Percentiles rank a stretch among this genome's conserved stretches.
Conservation (phyloP, 2,329 filamentous ascomycete species). For the Xylaria sp. region DNA sequence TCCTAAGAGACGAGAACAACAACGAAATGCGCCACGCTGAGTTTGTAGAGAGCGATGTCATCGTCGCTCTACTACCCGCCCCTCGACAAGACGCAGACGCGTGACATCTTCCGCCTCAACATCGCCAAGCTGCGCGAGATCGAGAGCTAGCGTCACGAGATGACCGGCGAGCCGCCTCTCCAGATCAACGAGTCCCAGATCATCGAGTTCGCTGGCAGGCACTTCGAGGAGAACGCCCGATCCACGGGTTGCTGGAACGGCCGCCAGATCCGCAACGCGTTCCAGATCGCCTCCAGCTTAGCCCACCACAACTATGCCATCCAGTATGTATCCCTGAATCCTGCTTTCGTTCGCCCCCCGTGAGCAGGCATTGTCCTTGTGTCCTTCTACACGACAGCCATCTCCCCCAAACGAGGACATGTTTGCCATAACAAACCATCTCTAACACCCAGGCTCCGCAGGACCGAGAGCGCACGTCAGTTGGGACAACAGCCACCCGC, state of each 20-base stretch:
- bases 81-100: slow-evolving; percentile 53
- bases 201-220: slow-evolving; percentile 52
- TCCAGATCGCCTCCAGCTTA: slow-evolving; percentile 52
- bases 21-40: slow-evolving; percentile 53
- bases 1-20: slow-evolving; percentile 46
- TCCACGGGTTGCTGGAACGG: slow-evolving; percentile 50
- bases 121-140: slow-evolving; percentile 53
- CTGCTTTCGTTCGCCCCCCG: neutral
- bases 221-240: slow-evolving; percentile 49
- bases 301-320: slow-evolving; percentile 53
- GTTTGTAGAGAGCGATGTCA: slow-evolving; percentile 57
- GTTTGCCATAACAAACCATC: neutral
- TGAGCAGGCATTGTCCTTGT: too few relatives aligned
- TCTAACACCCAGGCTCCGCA: neutral
- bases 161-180: slow-evolving; percentile 52
- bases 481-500: slow-evolving; percentile 51
- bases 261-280: slow-evolving; percentile 52
- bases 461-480: slow-evolving; percentile 46
- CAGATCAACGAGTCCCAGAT: slow-evolving; percentile 52
- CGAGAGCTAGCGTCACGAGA: slow-evolving; percentile 50
- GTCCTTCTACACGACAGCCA: neutral
- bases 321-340: slow-evolving; percentile 22
- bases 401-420: neutral
- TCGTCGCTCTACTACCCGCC: slow-evolving; percentile 54
- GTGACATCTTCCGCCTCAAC: slow-evolving; percentile 56